A percentile compares a stretch with the other conserved stretches of the same genome.
Conservation (phyloP, 176 grass and related monocot species). For the Oryza brachyantha region DNA sequence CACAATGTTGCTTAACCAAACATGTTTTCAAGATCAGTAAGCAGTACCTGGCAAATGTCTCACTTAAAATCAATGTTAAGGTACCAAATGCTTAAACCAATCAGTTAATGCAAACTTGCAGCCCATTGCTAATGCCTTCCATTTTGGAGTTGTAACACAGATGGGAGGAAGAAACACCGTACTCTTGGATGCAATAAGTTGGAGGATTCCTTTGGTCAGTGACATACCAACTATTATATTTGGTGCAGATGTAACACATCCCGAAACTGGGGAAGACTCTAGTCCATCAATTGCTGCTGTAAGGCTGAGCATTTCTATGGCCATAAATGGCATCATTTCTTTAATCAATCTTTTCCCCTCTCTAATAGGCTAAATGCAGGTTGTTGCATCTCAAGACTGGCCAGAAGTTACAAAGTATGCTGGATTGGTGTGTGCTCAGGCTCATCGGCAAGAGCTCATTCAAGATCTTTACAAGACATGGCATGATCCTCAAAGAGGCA, state of each 20-base stretch:
- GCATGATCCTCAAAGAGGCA: conserved; percentile 92
- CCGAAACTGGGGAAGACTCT: conserved; percentile 98
- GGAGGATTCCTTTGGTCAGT: conserved; percentile 97
- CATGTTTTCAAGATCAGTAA: conserved; percentile 99
- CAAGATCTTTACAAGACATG: conserved; percentile 98
- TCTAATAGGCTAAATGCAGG: conserved; percentile 37
- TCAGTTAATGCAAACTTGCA: neutral
- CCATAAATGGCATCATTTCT: neutral
- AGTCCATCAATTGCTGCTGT: conserved; percentile 98
- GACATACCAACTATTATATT: conserved; percentile 99
- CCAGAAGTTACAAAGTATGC: conserved; percentile 70
- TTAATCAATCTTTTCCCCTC: neutral
- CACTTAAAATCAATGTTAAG: conserved; percentile 99
- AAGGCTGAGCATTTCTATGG: conserved; percentile 22
- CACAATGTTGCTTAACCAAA: conserved; percentile 98
- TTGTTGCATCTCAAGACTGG: conserved; percentile 82
- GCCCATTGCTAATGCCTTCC: conserved; percentile 3
- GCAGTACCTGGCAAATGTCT: conserved; percentile 98
- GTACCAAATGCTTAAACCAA: conserved; percentile 37
- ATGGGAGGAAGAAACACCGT: conserved; percentile 99
- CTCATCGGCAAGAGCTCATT: conserved; percentile 73
- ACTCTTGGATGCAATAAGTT: conserved; percentile 92
- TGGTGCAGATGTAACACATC: conserved; percentile 98
- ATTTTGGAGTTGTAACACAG: conserved; percentile 42
- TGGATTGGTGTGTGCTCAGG: conserved; percentile 62